Evolutionary conservation across 768 basidiomycete species (phyloP).

Genomic region (Tricholoma furcatifolium): DNA sequence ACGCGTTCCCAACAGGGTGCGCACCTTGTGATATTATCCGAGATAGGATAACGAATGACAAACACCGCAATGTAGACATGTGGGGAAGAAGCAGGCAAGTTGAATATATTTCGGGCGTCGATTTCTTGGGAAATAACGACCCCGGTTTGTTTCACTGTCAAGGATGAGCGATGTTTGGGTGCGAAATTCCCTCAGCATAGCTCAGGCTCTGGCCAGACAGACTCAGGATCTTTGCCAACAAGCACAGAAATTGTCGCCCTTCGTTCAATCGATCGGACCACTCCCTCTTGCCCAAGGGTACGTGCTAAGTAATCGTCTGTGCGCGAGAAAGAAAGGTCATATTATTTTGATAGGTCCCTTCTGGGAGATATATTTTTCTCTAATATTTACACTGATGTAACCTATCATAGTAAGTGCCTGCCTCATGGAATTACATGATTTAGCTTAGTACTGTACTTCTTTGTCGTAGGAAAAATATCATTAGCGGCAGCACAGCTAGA

Average conservation of each 20-base stretch:
- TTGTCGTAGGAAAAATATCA: constrained; percentile 36
- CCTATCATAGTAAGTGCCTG: constrained; percentile 36
- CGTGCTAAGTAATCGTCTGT: neutral
- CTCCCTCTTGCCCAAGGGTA: constrained; percentile 40
- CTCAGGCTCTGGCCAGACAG: constrained; percentile 34
- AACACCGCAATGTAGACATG: constrained; percentile 30
- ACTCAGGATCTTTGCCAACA: constrained; percentile 35
- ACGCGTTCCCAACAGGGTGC: constrained; percentile 40
- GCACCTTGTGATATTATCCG: constrained; percentile 4
- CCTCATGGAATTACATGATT: neutral
- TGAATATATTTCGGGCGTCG: neutral
- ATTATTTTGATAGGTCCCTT: constrained; percentile 27
- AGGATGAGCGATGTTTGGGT: constrained; percentile 43
- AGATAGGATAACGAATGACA: neutral
- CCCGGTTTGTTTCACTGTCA: neutral
- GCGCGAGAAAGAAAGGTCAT: neutral
- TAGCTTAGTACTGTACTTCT: neutral
- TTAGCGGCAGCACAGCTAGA: constrained; percentile 34
- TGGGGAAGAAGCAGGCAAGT: constrained; percentile 39
- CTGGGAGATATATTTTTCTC: constrained; percentile 42
- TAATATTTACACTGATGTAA: constrained; percentile 41
- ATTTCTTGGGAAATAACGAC: neutral
- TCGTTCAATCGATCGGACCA: constrained; percentile 35
- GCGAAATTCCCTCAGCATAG: constrained; percentile 35
- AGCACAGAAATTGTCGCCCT: constrained; percentile 33